Conservation (phyloP, 495 filamentous ascomycete genomes). For the Aspergillus saccharolyticus region DNA sequence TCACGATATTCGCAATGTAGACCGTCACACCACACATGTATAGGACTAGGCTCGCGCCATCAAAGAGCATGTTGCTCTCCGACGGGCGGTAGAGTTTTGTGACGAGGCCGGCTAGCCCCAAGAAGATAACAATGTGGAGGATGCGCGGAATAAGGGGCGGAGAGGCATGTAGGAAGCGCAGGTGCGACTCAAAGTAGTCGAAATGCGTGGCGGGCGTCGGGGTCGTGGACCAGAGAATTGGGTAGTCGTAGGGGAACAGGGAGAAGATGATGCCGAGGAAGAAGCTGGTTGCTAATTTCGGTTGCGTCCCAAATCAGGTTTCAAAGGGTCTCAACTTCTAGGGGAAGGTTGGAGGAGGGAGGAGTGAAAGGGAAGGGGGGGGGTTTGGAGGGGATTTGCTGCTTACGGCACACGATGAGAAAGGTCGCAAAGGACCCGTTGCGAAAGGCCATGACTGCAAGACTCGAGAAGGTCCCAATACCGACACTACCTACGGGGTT, state of each 20-base stretch:
- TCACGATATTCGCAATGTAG: slow-evolving; percentile 91
- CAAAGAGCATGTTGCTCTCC: slow-evolving; percentile 94
- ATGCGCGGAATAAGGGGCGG: slow-evolving; percentile 88
- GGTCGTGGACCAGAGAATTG: slow-evolving; percentile 81
- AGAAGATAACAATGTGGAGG: slow-evolving; percentile 84
- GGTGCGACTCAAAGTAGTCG: slow-evolving; percentile 77
- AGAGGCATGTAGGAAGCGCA: slow-evolving; percentile 77
- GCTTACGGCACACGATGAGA: slow-evolving; percentile 87
- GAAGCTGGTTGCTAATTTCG: slow-evolving; percentile 93
- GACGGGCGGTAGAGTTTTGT: slow-evolving; percentile 86
- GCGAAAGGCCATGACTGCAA: slow-evolving; percentile 34
- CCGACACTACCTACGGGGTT: not conserved
- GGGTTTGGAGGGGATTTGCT: slow-evolving; percentile 10
- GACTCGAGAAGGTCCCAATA: not conserved
- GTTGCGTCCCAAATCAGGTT: no score
- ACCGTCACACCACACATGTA: slow-evolving; percentile 89
- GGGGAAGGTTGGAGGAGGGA: slow-evolving; percentile 10
- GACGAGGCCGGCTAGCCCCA: slow-evolving; percentile 85
- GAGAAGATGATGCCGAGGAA: slow-evolving; percentile 98
- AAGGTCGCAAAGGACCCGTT: slow-evolving; percentile 79
- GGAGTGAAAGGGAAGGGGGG: slow-evolving; percentile 4
- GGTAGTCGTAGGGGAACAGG: slow-evolving; percentile 95
- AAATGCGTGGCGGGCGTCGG: slow-evolving; percentile 61
- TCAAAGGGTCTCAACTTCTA: no score
- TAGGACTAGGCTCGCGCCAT: slow-evolving; percentile 83